Evolutionary conservation across 2,329 filamentous ascomycete genomes (phyloP).

Genomic region (Zopfia rhizophila): DNA sequence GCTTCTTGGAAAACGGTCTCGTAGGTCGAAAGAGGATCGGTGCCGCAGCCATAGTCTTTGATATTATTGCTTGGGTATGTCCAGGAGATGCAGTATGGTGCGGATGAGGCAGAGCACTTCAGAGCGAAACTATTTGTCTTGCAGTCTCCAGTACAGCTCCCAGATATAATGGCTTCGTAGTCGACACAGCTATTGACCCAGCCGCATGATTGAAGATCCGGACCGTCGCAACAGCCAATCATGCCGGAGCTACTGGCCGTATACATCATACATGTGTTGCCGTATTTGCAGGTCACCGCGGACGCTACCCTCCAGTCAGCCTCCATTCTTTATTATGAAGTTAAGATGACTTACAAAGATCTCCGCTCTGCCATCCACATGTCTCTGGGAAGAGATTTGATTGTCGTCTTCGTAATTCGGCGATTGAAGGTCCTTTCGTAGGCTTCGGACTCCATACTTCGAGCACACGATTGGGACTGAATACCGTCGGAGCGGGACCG

Average conservation of each 20-base stretch:
- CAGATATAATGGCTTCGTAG: conserved; percentile 24
- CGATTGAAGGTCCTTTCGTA: conserved; percentile 33
- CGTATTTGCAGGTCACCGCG: conserved; percentile 25
- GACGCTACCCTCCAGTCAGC: conserved; percentile 18
- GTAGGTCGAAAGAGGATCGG: conserved; percentile 16
- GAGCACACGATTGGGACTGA: conserved; percentile 18
- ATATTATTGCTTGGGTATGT: conserved; percentile 33
- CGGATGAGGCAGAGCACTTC: conserved; percentile 30
- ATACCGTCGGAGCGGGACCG: conserved; percentile 30
- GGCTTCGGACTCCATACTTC: conserved; percentile 30
- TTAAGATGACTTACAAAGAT: conserved; percentile 24
- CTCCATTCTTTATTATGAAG: not conserved
- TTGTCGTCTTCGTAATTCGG: conserved; percentile 32
- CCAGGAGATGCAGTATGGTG: conserved; percentile 42
- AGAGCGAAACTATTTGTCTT: conserved; percentile 31
- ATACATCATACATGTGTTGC: conserved; percentile 39
- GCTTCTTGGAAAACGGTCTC: conserved; percentile 29
- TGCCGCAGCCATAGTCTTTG: conserved; percentile 35
- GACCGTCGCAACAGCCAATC: conserved; percentile 38
- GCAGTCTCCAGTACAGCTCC: conserved; percentile 29
- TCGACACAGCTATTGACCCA: conserved; percentile 42
- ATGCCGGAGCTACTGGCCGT: conserved; percentile 32
- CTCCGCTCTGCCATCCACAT: conserved; percentile 39
- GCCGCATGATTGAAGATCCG: conserved; percentile 33
- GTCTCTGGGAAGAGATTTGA: conserved; percentile 22